Base-by-base conservation (phyloP, 2,329 filamentous ascomycete species). In the Cladosporium austrohemisphaericum region DNA sequence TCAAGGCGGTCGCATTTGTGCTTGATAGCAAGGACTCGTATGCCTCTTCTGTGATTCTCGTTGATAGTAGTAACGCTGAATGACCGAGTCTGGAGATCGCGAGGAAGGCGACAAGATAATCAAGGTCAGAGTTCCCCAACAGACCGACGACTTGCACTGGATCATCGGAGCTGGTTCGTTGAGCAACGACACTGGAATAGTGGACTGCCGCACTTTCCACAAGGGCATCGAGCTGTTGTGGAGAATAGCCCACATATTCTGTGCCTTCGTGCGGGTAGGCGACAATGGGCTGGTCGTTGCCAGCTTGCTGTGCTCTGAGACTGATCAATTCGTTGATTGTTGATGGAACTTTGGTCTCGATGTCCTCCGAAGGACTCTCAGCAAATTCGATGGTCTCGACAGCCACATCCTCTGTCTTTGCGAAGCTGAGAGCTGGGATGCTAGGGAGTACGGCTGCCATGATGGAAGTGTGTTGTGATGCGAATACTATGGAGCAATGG, bases 61-160 rank as follows among this genome's bases (percentile, higher is more conserved):
- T 76, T 0, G 78, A 80, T 2, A 81, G 65, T 13, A 79, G 68
- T 1, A 81, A 64, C 1, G 73, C 69, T 0, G 76, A 72, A 60
- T 77, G 76, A 3, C 78, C 78, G 9, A 81, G 65, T 52, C 76
- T 73, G n/a, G 69, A 72, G 43, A 81, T 57, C 0, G 75, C 78
- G 28, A 80, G 66, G 25, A 76, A 64, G 1, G 76, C 73, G 28
- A 79, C 66, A 23, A 79, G 66, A 51, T 79, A 80, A 49, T 76
- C 72, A 6, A 81, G 61, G 52, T 76, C 72, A 1, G 77, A 79
- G 2, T 70, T 69, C 0, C 74, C 76, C 2, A 80, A 62, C 7
- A 80, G 57, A 2, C 70, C 75, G 26, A 80, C 67, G 1, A 73
- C 69, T 32, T 55, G 48, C 10, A 54, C 52, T n/a, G 53, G 38